Evolutionary conservation across 768 basidiomycete species (phyloP), one percentile per base, ranked within the genome.

Genomic region (Psilocybe sp.): DNA sequence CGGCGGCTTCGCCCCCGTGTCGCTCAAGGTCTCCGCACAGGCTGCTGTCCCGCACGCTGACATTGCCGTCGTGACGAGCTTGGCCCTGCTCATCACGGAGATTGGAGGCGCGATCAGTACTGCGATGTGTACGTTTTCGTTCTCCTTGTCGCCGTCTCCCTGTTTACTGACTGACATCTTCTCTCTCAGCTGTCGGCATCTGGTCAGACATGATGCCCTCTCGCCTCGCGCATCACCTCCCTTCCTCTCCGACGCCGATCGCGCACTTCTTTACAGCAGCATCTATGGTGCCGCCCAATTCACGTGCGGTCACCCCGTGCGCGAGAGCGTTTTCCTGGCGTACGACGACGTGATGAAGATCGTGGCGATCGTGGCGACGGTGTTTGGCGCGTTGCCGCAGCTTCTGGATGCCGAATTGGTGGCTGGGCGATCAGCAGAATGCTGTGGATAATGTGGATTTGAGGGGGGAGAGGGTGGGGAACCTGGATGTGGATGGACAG

Each of bases 361-460:
- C 12, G 75, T 85, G 63, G 71, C 82, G 31, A 74, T 80, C 36
- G 75, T 74, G 0, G 81, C 80, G 1, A 76, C 77, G 32, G 69
- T 68, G 5, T 64, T 83, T 46, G 76, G 79, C 51, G 67, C 86
- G 43, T 58, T 87, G 0, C 86, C 87, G 7, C 67, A 66, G 85
- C 2, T 65, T 87, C 56, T 67, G 80, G 47, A 82, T 87, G 71
- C 79, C 80, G 12, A 70, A 88, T 58, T 84, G 81, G 75, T 75
- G 79, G 51, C 80, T 92, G 44, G 81, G 82, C 13, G 80, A 87
- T 57, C 70, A 68, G 37, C 88, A 90, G 65, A 90, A 89, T 61
- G 84, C 86, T 0, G 76, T 85, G 13, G 85, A 89, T n/a, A 58
- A 68, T 34, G 55, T 58, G 3, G 60, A 67, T 51, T 60, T 72